Evolutionary conservation across 2,329 filamentous ascomycete species (phyloP), one percentile per base, ranked within the genome.

Genomic region (Hymenoscyphus linearis): DNA sequence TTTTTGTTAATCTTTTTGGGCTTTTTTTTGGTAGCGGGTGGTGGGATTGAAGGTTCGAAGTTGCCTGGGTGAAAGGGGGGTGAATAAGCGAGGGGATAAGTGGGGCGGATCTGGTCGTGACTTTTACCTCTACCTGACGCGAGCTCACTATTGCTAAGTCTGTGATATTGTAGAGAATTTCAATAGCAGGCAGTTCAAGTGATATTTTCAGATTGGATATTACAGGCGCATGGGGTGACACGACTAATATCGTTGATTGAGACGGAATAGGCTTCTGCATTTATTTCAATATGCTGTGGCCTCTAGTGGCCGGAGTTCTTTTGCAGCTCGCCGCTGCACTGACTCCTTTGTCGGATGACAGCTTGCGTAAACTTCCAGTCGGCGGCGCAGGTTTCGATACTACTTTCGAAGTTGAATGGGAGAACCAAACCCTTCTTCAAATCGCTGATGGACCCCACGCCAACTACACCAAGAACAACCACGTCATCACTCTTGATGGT

Each of bases 381-480:
- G 86, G 87, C 1, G 86, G 85, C 63, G 76, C 80, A 61, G 89
- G 91, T 75, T 93, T 97, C 73, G 85, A 96, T 75, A 79, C 74
- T 5, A 76, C 76, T 2, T 76, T 81, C 71, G 59, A 66, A 78
- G 54, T 57, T 25, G 34, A 57, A 34, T 60, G 59, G 59, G 47
- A 22, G 6, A 50, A 50, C 18, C 59, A 54, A 57, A 57, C 59
- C 16, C 44, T 57, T 9, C 53, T 67, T 55, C 70, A 71, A 37
- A 64, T 74, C 36, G 59, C 58, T 25, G 65, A 68, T 12, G 13
- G 64, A 18, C 67, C 67, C 13, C 54, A 62, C 13, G 59, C 57
- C n/a, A 68, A 60, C 55, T 60, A 59, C n/a, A 58, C 62, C 14
- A 58, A 53, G 3, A 40, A 44, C 18, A 26, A 31, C 14, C 57